A percentile compares a stretch with the other conserved stretches of the same genome.
Evolutionary conservation across 164 flowering plant genomes (phyloP).

Genomic region (Vitis rotundifolia): DNA sequence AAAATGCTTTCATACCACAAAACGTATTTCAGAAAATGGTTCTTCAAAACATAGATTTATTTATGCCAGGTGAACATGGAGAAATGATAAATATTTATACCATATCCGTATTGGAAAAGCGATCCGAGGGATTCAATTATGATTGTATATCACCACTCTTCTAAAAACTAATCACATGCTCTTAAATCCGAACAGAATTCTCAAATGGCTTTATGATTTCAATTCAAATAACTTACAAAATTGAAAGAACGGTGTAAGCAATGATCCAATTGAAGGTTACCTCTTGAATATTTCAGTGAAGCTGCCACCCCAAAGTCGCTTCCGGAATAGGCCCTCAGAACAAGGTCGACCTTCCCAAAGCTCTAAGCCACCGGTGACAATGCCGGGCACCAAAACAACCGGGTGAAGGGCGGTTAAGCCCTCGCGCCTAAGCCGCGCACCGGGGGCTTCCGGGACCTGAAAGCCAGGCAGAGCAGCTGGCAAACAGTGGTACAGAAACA

Average conservation of each 20-base stretch:
- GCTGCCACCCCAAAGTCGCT: conserved; percentile 78
- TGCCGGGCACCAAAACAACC: conserved; percentile 69
- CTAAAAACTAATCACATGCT: too few species aligned
- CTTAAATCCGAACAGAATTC: neutral
- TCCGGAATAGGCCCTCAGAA: conserved; percentile 67
- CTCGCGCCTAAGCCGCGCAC: conserved; percentile 46
- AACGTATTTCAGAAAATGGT: too few species aligned
- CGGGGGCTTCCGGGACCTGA: conserved; percentile 54
- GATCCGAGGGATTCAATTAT: too few species aligned
- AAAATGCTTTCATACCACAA: too few species aligned
- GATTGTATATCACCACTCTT: too few species aligned
- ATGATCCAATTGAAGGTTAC: conserved; percentile 20
- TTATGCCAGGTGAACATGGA: too few species aligned
- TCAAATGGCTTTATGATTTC: neutral
- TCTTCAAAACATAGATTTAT: too few species aligned
- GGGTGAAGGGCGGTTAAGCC: conserved; percentile 62
- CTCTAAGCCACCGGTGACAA: conserved; percentile 71
- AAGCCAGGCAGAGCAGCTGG: conserved; percentile 47
- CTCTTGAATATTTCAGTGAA: conserved; percentile 67
- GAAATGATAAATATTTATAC: too few species aligned
- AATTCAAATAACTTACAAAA: neutral
- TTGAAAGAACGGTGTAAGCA: too few species aligned
- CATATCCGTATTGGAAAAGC: too few species aligned
- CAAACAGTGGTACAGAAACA: conserved; percentile 47
- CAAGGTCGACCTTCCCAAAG: conserved; percentile 81